phyloP scores from a whole-genome alignment of 345 rosid genomes.

The Microcos paniculata region DNA sequence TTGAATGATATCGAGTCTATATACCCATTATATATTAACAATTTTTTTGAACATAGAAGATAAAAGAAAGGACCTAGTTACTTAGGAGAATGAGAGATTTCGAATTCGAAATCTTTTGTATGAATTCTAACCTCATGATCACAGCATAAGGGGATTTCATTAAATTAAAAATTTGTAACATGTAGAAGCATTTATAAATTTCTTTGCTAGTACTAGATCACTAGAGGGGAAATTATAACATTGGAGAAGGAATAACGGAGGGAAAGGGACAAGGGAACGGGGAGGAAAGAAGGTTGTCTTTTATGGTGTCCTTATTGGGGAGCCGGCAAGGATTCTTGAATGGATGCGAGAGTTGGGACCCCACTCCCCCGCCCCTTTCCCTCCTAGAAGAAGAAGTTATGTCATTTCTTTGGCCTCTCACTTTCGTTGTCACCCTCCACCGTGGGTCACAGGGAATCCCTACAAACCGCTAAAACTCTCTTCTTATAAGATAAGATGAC shows the following conservation, averaged over 20 bases:
- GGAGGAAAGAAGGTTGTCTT: slow-evolving; percentile 16
- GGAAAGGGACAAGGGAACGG: slow-evolving; percentile 1
- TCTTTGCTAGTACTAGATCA: no score
- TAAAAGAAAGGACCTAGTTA: no score
- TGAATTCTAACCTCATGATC: no score
- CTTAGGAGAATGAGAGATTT: no score
- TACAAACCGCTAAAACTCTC: slow-evolving; percentile 27
- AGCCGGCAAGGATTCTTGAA: slow-evolving; percentile 23
- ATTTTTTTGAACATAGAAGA: no score
- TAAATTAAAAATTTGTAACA: no score
- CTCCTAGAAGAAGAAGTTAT: background rate
- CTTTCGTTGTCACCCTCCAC: slow-evolving; percentile 10
- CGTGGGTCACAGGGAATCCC: slow-evolving; percentile 34
- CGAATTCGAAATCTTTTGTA: no score
- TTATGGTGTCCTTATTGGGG: slow-evolving; percentile 20
- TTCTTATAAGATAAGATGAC: slow-evolving; percentile 30
- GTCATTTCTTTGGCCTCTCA: slow-evolving; percentile 1
- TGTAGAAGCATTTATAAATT: no score
- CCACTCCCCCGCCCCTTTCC: background rate
- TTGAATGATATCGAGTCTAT: no score
- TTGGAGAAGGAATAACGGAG: background rate
- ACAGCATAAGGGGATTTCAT: no score
- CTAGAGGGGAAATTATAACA: background rate
- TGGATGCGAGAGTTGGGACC: slow-evolving; percentile 18
- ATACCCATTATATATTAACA: no score